Evolutionary conservation across 73 alveolate species (phyloP).

Genomic region (Urostyla sp.): DNA sequence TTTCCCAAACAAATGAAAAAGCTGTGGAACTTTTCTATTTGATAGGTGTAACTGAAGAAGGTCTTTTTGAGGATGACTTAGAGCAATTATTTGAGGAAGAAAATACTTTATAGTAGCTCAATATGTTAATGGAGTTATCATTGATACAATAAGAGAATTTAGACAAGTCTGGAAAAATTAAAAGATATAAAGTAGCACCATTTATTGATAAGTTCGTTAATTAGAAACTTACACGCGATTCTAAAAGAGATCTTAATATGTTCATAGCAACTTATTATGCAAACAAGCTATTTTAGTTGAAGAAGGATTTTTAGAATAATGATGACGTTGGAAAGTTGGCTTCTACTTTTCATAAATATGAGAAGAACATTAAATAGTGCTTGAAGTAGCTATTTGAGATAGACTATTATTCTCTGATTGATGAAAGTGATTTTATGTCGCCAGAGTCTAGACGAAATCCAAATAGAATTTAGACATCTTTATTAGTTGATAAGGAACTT

Average conservation of each 20-base stretch:
- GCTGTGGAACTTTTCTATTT: constrained; percentile 45
- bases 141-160: constrained; percentile 15
- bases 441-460: too few relatives aligned
- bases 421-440: too few relatives aligned
- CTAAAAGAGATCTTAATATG: constrained; percentile 21
- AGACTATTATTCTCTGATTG: too few relatives aligned
- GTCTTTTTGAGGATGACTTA: constrained; percentile 41
- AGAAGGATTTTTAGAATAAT: constrained; percentile 1
- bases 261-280: constrained; percentile 11
- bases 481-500: too few relatives aligned
- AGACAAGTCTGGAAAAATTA: constrained; percentile 47
- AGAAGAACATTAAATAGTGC: constrained; percentile 17
- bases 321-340: constrained; percentile 1
- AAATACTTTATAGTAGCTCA: constrained; percentile 17
- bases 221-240: neutral
- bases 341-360: neutral
- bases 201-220: constrained; percentile 33
- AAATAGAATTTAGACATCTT: too few relatives aligned
- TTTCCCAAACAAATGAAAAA: constrained; percentile 8
- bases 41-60: constrained; percentile 40
- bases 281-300: neutral
- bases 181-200: constrained; percentile 41
- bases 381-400: constrained; percentile 32
- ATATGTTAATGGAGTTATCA: constrained; percentile 18
- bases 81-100: constrained; percentile 37